Evolutionary conservation across 768 basidiomycete species (phyloP), one percentile per base, ranked within the genome.

Genomic region (Collybia sordida): DNA sequence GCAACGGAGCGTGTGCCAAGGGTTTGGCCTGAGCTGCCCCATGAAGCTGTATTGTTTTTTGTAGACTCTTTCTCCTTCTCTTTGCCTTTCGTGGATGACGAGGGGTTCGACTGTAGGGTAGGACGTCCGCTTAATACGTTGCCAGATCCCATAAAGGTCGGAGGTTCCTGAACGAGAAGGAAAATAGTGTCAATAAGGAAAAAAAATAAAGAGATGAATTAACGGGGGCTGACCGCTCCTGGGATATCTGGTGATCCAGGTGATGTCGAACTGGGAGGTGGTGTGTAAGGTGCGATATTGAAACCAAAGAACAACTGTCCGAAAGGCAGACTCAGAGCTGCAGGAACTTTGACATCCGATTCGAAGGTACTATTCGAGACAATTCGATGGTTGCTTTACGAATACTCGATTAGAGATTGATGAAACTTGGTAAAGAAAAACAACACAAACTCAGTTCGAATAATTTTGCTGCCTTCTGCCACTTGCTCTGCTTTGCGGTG

Each of bases 281-380:
- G 82, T 3, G 69, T 74, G 62, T 90, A 91, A 1, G 88, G 75
- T 1, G 81, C 72, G 49, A 90, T 80, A 52, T 90, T 88, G 72
- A 88, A 99, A 8, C 97, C 97, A 62, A 99, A 98, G 76, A 99
- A 99, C 17, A 99, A 75, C 57, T 97, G 88, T 11, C 97, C 97
- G 55, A 89, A 87, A 0, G 97, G 94, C 8, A 99, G 74, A 56
- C 88, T 88, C 36, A 99, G 74, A 6, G 93, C 86, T 0, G 92
- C 94, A 3, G 97, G 96, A 6, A 90, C 93, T 59, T 90, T 87
- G 42, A 72, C 77, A 17, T 86, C 86, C 15, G 81, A 74, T 50
- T 90, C 89, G 12, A 93, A 70, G 12, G 81, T 81, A 40, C 82
- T 85, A 54, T 88, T 93, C 1, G 93, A 92, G 23, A 98, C 82